A percentile compares a stretch with the other conserved stretches of the same genome.
These are phyloP conservation scores for Pisolithus microcarpus DNA, from an alignment of 768 basidiomycete species.

Conservation along the genomic window DNA sequence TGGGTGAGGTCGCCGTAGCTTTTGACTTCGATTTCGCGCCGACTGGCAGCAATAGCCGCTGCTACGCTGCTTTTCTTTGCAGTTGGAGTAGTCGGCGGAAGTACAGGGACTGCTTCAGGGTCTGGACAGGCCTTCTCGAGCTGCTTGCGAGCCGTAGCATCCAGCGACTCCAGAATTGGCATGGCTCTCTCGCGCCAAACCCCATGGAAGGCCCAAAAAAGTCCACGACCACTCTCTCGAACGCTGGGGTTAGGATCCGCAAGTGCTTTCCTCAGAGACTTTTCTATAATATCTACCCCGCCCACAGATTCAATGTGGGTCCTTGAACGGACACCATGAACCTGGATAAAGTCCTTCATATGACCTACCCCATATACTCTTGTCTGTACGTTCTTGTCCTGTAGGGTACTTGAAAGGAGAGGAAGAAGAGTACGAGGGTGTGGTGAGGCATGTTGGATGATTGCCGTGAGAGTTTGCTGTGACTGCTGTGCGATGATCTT, in stretches of 20 bases:
- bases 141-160: slow-evolving; percentile 65
- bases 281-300: slow-evolving; percentile 66
- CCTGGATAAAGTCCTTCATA: slow-evolving; percentile 65
- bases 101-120: slow-evolving; percentile 33
- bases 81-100: slow-evolving; percentile 47
- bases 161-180: slow-evolving; percentile 58
- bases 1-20: slow-evolving; percentile 73
- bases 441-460: slow-evolving; percentile 64
- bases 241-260: slow-evolving; percentile 76
- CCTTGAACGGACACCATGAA: slow-evolving; percentile 61
- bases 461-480: slow-evolving; percentile 58
- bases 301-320: slow-evolving; percentile 61
- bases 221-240: slow-evolving; percentile 58
- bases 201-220: slow-evolving; percentile 75
- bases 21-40: slow-evolving; percentile 86
- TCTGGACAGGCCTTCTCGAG: slow-evolving; percentile 80
- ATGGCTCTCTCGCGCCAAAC: slow-evolving; percentile 71
- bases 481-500: slow-evolving; percentile 85
- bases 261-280: slow-evolving; percentile 63
- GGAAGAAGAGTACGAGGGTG: slow-evolving; percentile 65
- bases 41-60: slow-evolving; percentile 83
- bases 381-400: slow-evolving; percentile 78
- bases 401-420: slow-evolving; percentile 57
- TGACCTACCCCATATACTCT: slow-evolving; percentile 64
- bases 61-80: slow-evolving; percentile 77